Conservation (phyloP, 1,284 basidiomycete genomes). For the Phellinidium pouzarii region DNA sequence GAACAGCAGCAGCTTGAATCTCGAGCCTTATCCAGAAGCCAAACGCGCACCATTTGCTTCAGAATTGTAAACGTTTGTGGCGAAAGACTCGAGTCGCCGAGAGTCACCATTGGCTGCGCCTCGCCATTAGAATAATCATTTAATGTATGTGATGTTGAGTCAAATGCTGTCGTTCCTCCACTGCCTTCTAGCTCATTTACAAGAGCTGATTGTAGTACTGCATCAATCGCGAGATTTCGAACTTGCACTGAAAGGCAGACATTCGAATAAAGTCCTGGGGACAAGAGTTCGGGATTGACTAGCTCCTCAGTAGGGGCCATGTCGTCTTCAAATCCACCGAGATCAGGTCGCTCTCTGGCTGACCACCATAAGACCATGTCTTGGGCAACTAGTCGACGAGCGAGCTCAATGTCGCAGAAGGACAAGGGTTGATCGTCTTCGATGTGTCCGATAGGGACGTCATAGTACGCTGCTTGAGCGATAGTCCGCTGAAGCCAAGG, state of each 20-base stretch:
- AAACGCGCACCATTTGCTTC: constrained; percentile 84
- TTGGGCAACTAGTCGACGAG: constrained; percentile 77
- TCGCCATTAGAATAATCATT: constrained; percentile 85
- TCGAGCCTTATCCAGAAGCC: constrained; percentile 86
- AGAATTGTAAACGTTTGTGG: constrained; percentile 83
- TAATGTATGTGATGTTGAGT: constrained; percentile 85
- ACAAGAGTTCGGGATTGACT: constrained; percentile 80
- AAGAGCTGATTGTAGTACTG: constrained; percentile 88
- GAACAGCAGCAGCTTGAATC: constrained; percentile 58
- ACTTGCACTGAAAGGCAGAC: constrained; percentile 90
- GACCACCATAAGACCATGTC: constrained; percentile 99
- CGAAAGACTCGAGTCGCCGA: constrained; percentile 93
- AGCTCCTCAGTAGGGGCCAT: constrained; percentile 71
- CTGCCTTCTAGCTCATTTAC: constrained; percentile 97
- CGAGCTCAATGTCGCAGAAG: constrained; percentile 88
- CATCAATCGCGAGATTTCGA: constrained; percentile 89
- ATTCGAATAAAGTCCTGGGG: constrained; percentile 86
- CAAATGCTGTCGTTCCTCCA: constrained; percentile 88
- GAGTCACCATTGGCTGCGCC: constrained; percentile 67
- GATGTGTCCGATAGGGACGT: constrained; percentile 89
- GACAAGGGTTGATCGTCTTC: constrained; percentile 86
- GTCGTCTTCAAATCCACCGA: constrained; percentile 92
- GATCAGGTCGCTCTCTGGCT: constrained; percentile 79
- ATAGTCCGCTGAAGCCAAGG: constrained; percentile 79
- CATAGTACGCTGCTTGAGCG: constrained; percentile 84